Percentiles rank a stretch among this genome's conserved stretches.
These are phyloP conservation scores for Ormosia semicastrata DNA, from an alignment of 306 rosid species.

Conservation along the genomic window DNA sequence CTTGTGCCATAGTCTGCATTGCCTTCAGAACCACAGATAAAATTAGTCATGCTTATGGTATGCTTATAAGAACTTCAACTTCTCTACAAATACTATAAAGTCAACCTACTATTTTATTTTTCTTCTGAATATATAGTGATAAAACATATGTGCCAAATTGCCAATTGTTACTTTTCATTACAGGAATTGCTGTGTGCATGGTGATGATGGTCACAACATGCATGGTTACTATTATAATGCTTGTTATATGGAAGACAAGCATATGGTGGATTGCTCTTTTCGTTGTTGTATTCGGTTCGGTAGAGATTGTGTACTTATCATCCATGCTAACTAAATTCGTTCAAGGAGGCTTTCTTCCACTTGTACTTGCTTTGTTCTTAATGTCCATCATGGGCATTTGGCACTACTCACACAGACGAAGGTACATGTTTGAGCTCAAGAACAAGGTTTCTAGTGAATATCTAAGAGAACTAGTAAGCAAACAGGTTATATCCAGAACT, in stretches of 20 bases:
- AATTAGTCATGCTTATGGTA: conserved; percentile 64
- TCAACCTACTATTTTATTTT: too few relatives aligned
- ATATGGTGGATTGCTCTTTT: conserved; percentile 47
- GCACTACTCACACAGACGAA: conserved; percentile 53
- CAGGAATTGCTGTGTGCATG: conserved; percentile 54
- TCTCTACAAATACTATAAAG: not conserved
- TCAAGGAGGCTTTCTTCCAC: conserved; percentile 60
- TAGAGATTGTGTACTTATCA: conserved; percentile 43
- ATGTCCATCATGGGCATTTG: conserved; percentile 52
- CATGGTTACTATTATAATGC: conserved; percentile 50
- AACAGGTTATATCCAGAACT: conserved; percentile 34
- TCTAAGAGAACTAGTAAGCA: conserved; percentile 33
- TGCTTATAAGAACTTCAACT: not conserved
- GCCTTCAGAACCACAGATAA: conserved; percentile 52
- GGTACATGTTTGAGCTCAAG: conserved; percentile 50
- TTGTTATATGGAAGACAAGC: conserved; percentile 61
- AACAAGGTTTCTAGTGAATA: conserved; percentile 55
- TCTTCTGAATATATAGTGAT: not conserved
- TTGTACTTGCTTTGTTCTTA: conserved; percentile 38
- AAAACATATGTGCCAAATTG: not conserved
- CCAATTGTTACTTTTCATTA: not conserved
- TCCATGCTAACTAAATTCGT: conserved; percentile 48
- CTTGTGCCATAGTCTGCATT: conserved; percentile 39
- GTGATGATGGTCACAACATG: conserved; percentile 58
- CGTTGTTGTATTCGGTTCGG: conserved; percentile 26